Percentiles rank a stretch among this genome's conserved stretches.
Evolutionary conservation across 148 eudicot species (phyloP).

Genomic region (Beta vulgaris): DNA sequence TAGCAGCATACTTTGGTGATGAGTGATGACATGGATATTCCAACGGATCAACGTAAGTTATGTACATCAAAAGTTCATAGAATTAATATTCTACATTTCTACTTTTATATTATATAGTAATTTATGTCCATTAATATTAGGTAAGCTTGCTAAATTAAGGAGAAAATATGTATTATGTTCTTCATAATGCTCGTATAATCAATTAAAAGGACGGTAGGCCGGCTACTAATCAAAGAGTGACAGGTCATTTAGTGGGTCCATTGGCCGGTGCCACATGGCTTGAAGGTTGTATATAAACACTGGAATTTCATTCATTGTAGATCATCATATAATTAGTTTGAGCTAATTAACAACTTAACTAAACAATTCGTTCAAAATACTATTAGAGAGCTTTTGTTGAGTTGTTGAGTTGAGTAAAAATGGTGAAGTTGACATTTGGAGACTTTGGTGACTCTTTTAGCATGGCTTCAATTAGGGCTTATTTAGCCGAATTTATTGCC

Average conservation of each 20-base stretch:
- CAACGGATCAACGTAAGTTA: constrained; percentile 11
- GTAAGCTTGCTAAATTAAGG: constrained; percentile 19
- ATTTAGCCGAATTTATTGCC: constrained; percentile 76
- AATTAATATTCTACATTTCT: constrained; percentile 14
- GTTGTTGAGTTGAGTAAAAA: constrained; percentile 8
- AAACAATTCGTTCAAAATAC: neutral
- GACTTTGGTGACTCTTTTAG: constrained; percentile 69
- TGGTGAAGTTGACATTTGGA: constrained; percentile 74
- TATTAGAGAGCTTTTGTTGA: neutral
- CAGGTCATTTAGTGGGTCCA: constrained; percentile 26
- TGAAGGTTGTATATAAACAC: constrained; percentile 24
- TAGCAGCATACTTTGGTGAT: constrained; percentile 1
- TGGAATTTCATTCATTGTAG: constrained; percentile 4
- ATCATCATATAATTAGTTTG: neutral
- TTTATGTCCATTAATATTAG: constrained; percentile 10
- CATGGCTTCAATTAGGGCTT: constrained; percentile 47
- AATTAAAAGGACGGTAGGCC: constrained; percentile 29
- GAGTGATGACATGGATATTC: constrained; percentile 19
- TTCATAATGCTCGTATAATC: constrained; percentile 18
- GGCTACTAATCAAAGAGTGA: constrained; percentile 16
- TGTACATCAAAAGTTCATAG: neutral
- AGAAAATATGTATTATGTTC: constrained; percentile 5
- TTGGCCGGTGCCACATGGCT: constrained; percentile 24
- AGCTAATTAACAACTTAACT: neutral
- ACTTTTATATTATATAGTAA: neutral